Evolutionary conservation across 2,329 filamentous ascomycete genomes (phyloP).

Genomic region (Fusarium xylarioides): DNA sequence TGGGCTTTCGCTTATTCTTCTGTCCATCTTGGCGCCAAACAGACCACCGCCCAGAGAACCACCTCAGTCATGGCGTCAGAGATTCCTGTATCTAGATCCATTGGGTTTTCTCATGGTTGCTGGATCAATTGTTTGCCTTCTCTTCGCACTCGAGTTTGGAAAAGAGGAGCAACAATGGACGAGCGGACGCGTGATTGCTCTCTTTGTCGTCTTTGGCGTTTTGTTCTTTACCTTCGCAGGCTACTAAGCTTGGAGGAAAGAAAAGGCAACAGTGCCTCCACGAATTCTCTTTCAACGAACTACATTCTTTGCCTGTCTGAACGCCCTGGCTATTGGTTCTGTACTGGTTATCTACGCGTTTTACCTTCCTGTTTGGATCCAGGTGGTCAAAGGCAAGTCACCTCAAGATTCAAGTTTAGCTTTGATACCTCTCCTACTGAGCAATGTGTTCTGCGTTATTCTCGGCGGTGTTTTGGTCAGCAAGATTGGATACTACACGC

Average conservation of each 20-base stretch:
- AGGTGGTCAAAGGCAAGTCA: constrained; percentile 11
- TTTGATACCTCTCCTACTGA: neutral
- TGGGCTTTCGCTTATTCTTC: neutral
- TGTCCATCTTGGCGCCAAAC: neutral
- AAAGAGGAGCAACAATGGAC: constrained; percentile 7
- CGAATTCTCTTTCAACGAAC: constrained; percentile 6
- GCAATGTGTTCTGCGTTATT: constrained; percentile 11
- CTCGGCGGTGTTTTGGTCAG: constrained; percentile 10
- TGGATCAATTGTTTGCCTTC: constrained; percentile 1
- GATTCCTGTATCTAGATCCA: constrained; percentile 14
- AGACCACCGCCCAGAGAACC: neutral
- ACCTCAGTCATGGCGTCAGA: constrained; percentile 4
- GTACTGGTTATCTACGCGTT: constrained; percentile 9
- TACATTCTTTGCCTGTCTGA: neutral
- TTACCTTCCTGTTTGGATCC: constrained; percentile 23
- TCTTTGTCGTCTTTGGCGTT: constrained; percentile 1
- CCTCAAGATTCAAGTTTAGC: constrained; percentile 4
- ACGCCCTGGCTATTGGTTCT: neutral
- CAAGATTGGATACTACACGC: neutral
- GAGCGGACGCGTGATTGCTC: neutral
- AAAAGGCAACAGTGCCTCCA: constrained; percentile 8
- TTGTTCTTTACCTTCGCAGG: neutral
- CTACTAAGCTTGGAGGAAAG: constrained; percentile 10
- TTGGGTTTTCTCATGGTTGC: constrained; percentile 8
- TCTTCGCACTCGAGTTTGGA: constrained; percentile 19